Evolutionary conservation across 2,329 filamentous ascomycete species (phyloP), one percentile per base, ranked within the genome.

Genomic region (Epichloe baconii): DNA sequence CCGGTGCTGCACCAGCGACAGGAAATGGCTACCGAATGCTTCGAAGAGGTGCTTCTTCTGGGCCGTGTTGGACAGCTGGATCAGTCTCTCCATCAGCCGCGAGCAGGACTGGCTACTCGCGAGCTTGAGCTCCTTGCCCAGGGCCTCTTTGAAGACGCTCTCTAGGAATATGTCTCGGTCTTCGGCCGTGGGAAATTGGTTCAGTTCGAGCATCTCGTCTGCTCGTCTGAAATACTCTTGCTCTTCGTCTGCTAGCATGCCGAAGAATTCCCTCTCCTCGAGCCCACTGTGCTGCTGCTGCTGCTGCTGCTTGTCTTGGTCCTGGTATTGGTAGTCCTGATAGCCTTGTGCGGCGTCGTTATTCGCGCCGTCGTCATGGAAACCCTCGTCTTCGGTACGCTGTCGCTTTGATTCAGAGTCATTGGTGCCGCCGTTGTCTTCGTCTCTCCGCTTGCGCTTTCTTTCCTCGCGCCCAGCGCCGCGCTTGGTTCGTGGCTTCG

Each of bases 91-190:
- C 82, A 97, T 85, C 49, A 98, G 71, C 15, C 93, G 78, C 48
- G 93, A 98, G 69, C 90, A 96, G 3, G 88, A 93, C 69, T 98
- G 93, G 66, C 89, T 95, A 70, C 88, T 93, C 23, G 90, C 90
- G 55, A 98, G 80, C 74, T 97, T 98, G 62, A 98, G 74, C 67
- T 97, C 93, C 69, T 97, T 97, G 54, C 88, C 89, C 54, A 82
- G 76, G 0, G 90, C 89, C 68, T 97, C 91, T 58, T 79, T 77
- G 68, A 86, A 95, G 48, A 97, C 86, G 66, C 85, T 94, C 54
- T 84, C 80, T 45, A 97, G 68, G 61, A 88, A 89, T 47, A 85
- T 61, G 50, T 74, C 71, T 52, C 83, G 78, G 58, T 89, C 85
- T 58, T 95, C 88, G 49, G 80, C 66, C 40, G 83, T 82, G 41